phyloP scores from a whole-genome alignment of 371 early-diverging fungal species.

The Actinomortierella wolfii region DNA sequence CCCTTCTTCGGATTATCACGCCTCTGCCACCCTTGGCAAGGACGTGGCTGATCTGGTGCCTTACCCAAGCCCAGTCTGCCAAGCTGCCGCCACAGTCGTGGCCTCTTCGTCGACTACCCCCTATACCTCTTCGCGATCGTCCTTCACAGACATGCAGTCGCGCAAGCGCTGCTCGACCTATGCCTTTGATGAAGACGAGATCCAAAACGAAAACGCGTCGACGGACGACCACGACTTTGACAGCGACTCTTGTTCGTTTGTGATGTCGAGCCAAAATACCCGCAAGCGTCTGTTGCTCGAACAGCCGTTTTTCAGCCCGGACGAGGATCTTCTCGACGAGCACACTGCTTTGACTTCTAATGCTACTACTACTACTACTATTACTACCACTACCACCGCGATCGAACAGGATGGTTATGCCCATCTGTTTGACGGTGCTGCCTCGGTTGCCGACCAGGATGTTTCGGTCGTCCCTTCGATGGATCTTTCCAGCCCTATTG shows the following conservation, averaged over 20 bases:
- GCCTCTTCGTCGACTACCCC: no score
- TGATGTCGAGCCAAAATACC: slow-evolving; percentile 41
- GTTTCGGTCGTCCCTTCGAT: slow-evolving; percentile 10
- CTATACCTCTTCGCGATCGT: no score
- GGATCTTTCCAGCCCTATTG: slow-evolving; percentile 26
- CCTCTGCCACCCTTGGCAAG: no score
- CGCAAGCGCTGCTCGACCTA: slow-evolving; percentile 35
- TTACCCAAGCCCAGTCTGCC: slow-evolving; percentile 44
- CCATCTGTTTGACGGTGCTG: slow-evolving; percentile 34
- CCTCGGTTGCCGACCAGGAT: slow-evolving; percentile 14
- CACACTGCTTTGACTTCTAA: no score
- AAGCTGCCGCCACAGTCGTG: slow-evolving; percentile 38
- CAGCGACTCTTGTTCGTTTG: slow-evolving; percentile 8
- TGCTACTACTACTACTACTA: no score
- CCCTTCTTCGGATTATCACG: no score
- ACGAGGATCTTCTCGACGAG: slow-evolving; percentile 4
- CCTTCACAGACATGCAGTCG: no score
- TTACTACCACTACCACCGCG: no score
- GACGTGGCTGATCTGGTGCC: slow-evolving; percentile 2
- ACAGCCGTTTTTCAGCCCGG: slow-evolving; percentile 40
- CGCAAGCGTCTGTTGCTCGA: slow-evolving; percentile 48
- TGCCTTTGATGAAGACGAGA: slow-evolving; percentile 35
- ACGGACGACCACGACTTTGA: no score
- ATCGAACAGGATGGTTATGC: slow-evolving; percentile 24
- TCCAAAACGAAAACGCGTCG: not conserved